Percentiles rank a stretch among this genome's conserved stretches.
Evolutionary conservation across 108 stramenopile species (phyloP).

Genomic region (Cylindrotheca closterium): DNA sequence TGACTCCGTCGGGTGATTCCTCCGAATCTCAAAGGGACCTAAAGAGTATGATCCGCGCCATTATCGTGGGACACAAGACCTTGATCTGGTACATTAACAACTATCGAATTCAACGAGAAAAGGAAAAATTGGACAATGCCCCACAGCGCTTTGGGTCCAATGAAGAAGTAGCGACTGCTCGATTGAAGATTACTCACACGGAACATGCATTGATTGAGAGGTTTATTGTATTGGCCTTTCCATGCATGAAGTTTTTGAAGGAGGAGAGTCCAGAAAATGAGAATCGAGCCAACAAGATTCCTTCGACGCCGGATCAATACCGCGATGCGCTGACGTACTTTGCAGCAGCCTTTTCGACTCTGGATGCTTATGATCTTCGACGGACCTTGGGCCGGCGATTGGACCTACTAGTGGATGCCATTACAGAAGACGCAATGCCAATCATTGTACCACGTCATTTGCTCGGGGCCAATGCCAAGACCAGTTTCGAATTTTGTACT

Average conservation of each 20-base stretch:
- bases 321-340: constrained; percentile 76
- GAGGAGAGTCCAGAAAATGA: constrained; percentile 16
- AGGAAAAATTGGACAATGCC: constrained; percentile 31
- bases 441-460: constrained; percentile 82
- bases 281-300: constrained; percentile 4
- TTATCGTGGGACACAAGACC: constrained; percentile 92
- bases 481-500: constrained; percentile 77
- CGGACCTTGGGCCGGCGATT: constrained; percentile 69
- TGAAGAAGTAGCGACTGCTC: constrained; percentile 59
- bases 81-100: constrained; percentile 92
- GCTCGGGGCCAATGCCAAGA: constrained; percentile 60
- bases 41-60: constrained; percentile 80
- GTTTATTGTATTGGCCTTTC: constrained; percentile 78
- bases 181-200: constrained; percentile 59
- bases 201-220: constrained; percentile 81
- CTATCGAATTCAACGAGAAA: constrained; percentile 63
- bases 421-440: constrained; percentile 71
- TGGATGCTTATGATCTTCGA: constrained; percentile 78
- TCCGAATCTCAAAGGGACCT: constrained; percentile 50
- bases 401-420: constrained; percentile 71
- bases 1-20: constrained; percentile 20
- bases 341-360: constrained; percentile 85
- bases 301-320: constrained; percentile 26
- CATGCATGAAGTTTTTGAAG: constrained; percentile 78
- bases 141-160: constrained; percentile 25